Conservation (phyloP, 306 rosid genomes). For the Cercis canadensis region DNA sequence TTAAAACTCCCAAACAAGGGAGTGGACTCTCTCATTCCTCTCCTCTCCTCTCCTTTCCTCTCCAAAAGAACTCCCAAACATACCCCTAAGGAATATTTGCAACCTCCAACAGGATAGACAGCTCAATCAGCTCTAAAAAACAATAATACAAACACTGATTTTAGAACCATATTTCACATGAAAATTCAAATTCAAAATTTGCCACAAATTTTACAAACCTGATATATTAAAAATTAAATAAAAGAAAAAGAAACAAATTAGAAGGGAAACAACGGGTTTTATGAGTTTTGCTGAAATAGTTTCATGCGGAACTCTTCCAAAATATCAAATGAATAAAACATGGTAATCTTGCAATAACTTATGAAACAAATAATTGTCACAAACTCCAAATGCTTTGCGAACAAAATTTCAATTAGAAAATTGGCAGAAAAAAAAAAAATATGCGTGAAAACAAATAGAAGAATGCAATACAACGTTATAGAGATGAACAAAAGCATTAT, state of each 20-base stretch:
- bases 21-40: no score
- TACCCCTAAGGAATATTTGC: no score
- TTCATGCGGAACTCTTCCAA: not conserved
- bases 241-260: no score
- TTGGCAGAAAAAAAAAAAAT: no score
- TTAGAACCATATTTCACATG: no score
- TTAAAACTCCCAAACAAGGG: no score
- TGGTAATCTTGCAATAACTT: not conserved
- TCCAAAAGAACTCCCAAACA: no score
- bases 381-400: not conserved
- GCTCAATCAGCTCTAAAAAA: no score
- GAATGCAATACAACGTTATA: not conserved
- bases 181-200: no score
- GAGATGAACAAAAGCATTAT: not conserved
- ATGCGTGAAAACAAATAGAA: not conserved
- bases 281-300: not conserved
- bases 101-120: no score
- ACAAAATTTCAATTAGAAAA: not conserved
- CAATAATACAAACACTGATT: no score
- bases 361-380: not conserved
- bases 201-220: not conserved
- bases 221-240: not conserved
- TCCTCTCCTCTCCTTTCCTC: no score
- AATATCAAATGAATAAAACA: not conserved
- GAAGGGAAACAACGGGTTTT: not conserved